phyloP scores from a whole-genome alignment of 1,139 yeast genomes.

The Candida albicans region DNA sequence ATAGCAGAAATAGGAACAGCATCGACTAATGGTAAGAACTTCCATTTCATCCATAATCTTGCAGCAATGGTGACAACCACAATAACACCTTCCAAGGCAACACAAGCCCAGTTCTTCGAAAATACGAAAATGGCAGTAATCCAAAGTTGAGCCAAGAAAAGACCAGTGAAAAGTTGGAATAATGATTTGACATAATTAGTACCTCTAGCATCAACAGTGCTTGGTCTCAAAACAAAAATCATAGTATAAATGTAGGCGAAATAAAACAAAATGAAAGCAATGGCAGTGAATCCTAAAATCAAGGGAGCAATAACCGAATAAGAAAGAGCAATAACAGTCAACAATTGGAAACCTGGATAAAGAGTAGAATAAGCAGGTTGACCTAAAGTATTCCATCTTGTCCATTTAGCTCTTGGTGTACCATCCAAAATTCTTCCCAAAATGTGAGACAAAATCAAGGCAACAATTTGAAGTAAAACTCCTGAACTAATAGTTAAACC shows the following conservation, averaged over 20 bases:
- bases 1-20: slow-evolving; percentile 76
- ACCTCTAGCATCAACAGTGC: slow-evolving; percentile 58
- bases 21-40: slow-evolving; percentile 61
- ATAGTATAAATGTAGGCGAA: slow-evolving; percentile 60
- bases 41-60: slow-evolving; percentile 58
- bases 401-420: slow-evolving; percentile 52
- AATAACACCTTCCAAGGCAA: slow-evolving; percentile 59
- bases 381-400: slow-evolving; percentile 40
- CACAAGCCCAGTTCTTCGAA: slow-evolving; percentile 72
- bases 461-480: slow-evolving; percentile 41
- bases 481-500: slow-evolving; percentile 45
- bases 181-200: slow-evolving; percentile 65
- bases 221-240: slow-evolving; percentile 58
- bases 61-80: slow-evolving; percentile 51
- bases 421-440: slow-evolving; percentile 47
- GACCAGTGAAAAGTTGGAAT: slow-evolving; percentile 63
- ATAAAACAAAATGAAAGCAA: slow-evolving; percentile 49
- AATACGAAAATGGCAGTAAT: slow-evolving; percentile 67
- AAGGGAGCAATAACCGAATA: slow-evolving; percentile 47
- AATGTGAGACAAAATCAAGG: slow-evolving; percentile 45
- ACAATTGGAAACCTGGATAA: slow-evolving; percentile 42
- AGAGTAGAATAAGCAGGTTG: slow-evolving; percentile 43
- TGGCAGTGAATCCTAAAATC: slow-evolving; percentile 47
- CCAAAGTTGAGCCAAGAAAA: slow-evolving; percentile 67
- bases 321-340: slow-evolving; percentile 39